These are phyloP conservation scores for Arthromyces matolae DNA, from an alignment of 768 basidiomycete genomes.

Conservation along the genomic window DNA sequence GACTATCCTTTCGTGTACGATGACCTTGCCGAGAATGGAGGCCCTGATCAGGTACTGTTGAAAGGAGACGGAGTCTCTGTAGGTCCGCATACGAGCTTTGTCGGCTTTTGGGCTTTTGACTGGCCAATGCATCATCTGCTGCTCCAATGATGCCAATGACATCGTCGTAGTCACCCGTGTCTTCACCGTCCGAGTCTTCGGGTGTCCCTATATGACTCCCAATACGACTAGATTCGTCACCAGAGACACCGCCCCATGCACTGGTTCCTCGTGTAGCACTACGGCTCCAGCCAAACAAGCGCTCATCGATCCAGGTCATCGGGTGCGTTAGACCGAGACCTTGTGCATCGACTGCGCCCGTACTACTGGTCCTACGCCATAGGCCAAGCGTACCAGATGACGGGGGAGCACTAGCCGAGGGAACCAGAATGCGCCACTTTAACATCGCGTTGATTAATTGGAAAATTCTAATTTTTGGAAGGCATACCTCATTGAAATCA, in stretches of 20 bases:
- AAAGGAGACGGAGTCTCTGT: slow-evolving; percentile 53
- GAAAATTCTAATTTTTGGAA: no score
- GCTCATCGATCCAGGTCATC: slow-evolving; percentile 94
- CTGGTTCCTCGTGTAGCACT: slow-evolving; percentile 78
- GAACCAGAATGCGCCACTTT: slow-evolving; percentile 76
- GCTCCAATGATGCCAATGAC: slow-evolving; percentile 64
- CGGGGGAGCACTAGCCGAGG: slow-evolving; percentile 82
- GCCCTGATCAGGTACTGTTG: slow-evolving; percentile 29
- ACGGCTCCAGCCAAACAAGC: slow-evolving; percentile 87
- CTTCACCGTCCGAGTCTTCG: slow-evolving; percentile 81
- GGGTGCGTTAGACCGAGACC: slow-evolving; percentile 84
- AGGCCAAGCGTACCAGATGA: slow-evolving; percentile 71
- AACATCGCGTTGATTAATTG: slow-evolving; percentile 6
- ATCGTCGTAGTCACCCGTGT: slow-evolving; percentile 88
- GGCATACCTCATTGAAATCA: slow-evolving; percentile 80
- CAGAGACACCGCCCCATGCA: slow-evolving; percentile 68
- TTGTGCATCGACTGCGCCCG: slow-evolving; percentile 82
- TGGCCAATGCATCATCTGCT: slow-evolving; percentile 40
- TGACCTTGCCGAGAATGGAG: slow-evolving; percentile 42
- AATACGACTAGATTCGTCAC: slow-evolving; percentile 58
- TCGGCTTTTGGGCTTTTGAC: slow-evolving; percentile 52
- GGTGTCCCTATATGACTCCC: slow-evolving; percentile 65
- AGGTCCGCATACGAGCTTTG: slow-evolving; percentile 81
- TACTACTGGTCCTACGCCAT: slow-evolving; percentile 77
- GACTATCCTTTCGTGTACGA: slow-evolving; percentile 56